Base-by-base conservation (phyloP, 345 rosid species). In the Arabidopsis arenosa region DNA sequence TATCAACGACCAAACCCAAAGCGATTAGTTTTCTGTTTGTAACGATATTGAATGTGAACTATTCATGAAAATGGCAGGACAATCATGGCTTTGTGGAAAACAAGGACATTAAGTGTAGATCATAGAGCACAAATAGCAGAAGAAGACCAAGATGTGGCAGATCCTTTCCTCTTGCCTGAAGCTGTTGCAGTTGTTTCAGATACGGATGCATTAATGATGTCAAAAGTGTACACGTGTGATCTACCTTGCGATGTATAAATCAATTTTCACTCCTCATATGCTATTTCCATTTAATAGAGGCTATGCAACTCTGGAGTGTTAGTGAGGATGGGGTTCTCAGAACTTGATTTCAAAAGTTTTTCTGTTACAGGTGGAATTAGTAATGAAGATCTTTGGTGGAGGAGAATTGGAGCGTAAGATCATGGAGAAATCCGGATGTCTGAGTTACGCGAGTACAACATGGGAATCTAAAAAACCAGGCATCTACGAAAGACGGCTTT, bases 401-500 rank as follows among this genome's bases (percentile, higher is more conserved):
- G 93, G 96, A 75, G 84, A 76, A 43, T 41, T 86, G 72, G 95
- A 94, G 83, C 80, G 83, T 37, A 83, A 47, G 66, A 79, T 92
- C 14, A 90, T 94, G 97, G 98, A 87, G 74, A 86, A 79, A 82
- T 86, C 96, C 0, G 95, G 96, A 64, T 88, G 96, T 76, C 84
- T 86, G 33, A 79, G 74, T 71, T 92, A 94, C 41, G 74, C 74
- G 7, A 79, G 80, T 1, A 83, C 91, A 13, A 52, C 60, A 32
- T 94, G 98, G 98, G 96, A 85, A 61, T 75, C 81, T 3, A 79
- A 75, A 43, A 85, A 79, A 13, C 74, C 77, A 0, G 90, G 82
- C 43, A 76, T 85, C 51, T 82, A 36, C 5, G 90, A 89, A 82
- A 78, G 97, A 41, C 83, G 57, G 0, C 49, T 90, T 45, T 77